These are phyloP conservation scores for Russula sp. DNA, from an alignment of 768 basidiomycete species.

Conservation along the genomic window DNA sequence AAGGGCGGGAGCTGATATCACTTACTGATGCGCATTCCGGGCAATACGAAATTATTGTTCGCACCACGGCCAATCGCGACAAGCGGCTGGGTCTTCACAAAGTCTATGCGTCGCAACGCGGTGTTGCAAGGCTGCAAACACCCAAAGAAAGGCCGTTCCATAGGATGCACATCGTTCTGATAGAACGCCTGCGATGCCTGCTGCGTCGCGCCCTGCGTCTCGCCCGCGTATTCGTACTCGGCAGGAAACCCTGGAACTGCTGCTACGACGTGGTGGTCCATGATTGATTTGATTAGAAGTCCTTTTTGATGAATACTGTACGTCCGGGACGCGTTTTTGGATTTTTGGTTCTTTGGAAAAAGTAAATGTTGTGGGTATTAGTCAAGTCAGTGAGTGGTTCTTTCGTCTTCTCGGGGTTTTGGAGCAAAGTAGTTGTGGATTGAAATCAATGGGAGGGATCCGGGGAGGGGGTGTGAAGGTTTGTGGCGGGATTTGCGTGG, in stretches of 20 bases:
- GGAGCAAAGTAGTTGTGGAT: neutral
- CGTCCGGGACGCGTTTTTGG: neutral
- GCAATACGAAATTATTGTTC: conserved; percentile 52
- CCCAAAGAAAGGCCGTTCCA: conserved; percentile 25
- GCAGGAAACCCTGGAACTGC: neutral
- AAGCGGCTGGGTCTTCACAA: conserved; percentile 16
- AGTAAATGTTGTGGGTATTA: neutral
- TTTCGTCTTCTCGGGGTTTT: neutral
- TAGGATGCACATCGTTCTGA: conserved; percentile 3
- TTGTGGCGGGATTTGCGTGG: conserved; percentile 19
- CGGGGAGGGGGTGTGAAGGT: neutral
- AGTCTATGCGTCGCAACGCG: conserved; percentile 22
- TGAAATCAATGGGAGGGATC: neutral
- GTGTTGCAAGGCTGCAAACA: conserved; percentile 22
- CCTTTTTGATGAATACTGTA: neutral
- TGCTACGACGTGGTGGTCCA: neutral
- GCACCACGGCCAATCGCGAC: conserved; percentile 24
- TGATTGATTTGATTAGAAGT: neutral
- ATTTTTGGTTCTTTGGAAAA: neutral
- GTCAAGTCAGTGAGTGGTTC: neutral
- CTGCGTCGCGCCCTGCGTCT: conserved; percentile 28
- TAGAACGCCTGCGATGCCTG: conserved; percentile 22
- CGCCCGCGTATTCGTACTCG: conserved; percentile 16
- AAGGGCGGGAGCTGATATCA: too few relatives aligned
- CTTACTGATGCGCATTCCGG: conserved; percentile 73